These are phyloP conservation scores for Penicillium sp. DNA, from an alignment of 2,329 filamentous ascomycete species.

Conservation along the genomic window DNA sequence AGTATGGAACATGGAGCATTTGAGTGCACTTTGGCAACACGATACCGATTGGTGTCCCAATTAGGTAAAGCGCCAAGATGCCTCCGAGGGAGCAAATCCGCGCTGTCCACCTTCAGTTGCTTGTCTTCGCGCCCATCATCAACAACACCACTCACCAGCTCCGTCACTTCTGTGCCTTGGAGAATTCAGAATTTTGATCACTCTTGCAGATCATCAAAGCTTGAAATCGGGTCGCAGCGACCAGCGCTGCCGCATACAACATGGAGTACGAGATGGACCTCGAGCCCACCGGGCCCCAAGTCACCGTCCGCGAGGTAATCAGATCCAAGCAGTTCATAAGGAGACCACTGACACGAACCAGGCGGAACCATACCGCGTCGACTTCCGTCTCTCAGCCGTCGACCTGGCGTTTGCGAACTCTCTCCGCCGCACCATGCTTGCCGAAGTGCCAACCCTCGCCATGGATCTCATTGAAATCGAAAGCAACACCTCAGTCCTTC, in stretches of 20 bases:
- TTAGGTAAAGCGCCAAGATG: constrained; percentile 26
- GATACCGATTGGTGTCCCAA: constrained; percentile 10
- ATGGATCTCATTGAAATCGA: constrained; percentile 94
- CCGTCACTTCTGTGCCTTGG: neutral
- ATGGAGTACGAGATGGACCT: constrained; percentile 53
- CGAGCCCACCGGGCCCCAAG: constrained; percentile 50
- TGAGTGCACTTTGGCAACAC: neutral
- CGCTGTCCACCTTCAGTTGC: constrained; percentile 12
- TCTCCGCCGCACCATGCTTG: constrained; percentile 84
- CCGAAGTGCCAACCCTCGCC: constrained; percentile 90
- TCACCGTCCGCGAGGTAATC: constrained; percentile 49
- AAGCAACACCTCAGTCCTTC: constrained; percentile 90
- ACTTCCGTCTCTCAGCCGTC: constrained; percentile 88
- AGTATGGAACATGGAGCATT: neutral
- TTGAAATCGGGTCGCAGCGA: constrained; percentile 21
- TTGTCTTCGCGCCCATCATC: constrained; percentile 9
- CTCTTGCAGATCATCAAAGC: constrained; percentile 4
- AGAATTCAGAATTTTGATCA: neutral
- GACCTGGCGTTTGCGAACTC: constrained; percentile 93
- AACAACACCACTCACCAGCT: neutral
- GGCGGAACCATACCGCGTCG: constrained; percentile 78
- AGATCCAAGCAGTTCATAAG: neutral
- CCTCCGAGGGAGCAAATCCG: constrained; percentile 27
- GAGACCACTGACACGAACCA: constrained; percentile 37
- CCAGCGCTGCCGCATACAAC: constrained; percentile 23